Evolutionary conservation across 331 rosid genomes (phyloP).

Genomic region (Spiraea crenata): DNA sequence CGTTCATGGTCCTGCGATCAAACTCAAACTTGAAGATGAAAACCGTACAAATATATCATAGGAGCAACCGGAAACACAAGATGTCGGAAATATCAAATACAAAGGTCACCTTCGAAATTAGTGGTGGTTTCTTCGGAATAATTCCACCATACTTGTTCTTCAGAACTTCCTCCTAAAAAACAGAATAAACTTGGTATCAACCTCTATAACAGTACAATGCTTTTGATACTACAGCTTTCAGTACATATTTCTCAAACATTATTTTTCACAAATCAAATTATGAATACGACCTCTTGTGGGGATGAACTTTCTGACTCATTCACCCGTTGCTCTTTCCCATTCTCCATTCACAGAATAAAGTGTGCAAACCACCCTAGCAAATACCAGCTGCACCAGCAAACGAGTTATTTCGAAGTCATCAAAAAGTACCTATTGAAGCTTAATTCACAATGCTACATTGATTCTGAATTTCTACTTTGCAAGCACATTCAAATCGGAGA

Average conservation of each 20-base stretch:
- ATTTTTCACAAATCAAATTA: slow-evolving; percentile 6
- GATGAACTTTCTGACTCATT: slow-evolving; percentile 44
- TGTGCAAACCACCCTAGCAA: slow-evolving; percentile 34
- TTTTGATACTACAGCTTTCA: background rate
- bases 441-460: background rate
- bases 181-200: slow-evolving; percentile 23
- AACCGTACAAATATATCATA: slow-evolving; percentile 1
- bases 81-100: background rate
- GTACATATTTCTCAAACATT: background rate
- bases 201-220: background rate
- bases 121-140: slow-evolving; percentile 86
- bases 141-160: slow-evolving; percentile 97
- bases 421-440: background rate
- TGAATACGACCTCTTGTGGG: slow-evolving; percentile 60
- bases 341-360: slow-evolving; percentile 61
- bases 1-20: slow-evolving; percentile 89
- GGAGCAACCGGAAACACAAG: background rate
- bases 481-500: background rate
- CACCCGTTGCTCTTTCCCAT: slow-evolving; percentile 46
- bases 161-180: slow-evolving; percentile 60
- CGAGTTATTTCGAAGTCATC: background rate
- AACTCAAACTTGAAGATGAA: slow-evolving; percentile 22
- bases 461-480: background rate
- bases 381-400: slow-evolving; percentile 32
- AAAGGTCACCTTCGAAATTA: slow-evolving; percentile 79